A percentile compares a stretch with the other conserved stretches of the same genome.
Conservation (phyloP, 2,329 filamentous ascomycete species). For the Scedosporium boydii region DNA sequence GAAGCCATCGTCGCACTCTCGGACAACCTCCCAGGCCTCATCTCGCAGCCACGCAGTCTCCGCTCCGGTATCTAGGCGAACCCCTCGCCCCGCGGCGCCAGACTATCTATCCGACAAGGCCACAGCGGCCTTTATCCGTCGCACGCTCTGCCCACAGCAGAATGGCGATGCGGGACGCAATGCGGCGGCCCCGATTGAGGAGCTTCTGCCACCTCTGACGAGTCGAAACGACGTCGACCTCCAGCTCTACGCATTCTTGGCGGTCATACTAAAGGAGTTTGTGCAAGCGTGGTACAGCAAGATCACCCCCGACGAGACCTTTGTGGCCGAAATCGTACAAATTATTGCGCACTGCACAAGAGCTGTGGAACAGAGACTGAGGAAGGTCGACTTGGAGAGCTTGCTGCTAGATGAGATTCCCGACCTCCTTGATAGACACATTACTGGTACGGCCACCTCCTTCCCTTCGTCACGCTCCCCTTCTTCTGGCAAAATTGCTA, state of each 20-base stretch:
- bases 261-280: constrained; percentile 82
- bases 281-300: constrained; percentile 88
- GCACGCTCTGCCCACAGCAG: constrained; percentile 70
- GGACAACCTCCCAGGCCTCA: constrained; percentile 6
- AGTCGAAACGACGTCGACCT: constrained; percentile 91
- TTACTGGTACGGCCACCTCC: constrained; percentile 51
- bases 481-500: neutral
- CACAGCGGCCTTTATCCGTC: constrained; percentile 73
- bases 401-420: constrained; percentile 83
- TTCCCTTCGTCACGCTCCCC: neutral
- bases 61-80: constrained; percentile 19
- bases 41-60: constrained; percentile 11
- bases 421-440: constrained; percentile 68
- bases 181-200: constrained; percentile 57
- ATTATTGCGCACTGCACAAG: constrained; percentile 88
- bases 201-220: constrained; percentile 80
- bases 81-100: constrained; percentile 22
- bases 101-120: constrained; percentile 64
- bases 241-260: constrained; percentile 79
- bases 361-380: constrained; percentile 75
- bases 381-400: constrained; percentile 73
- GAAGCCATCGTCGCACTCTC: constrained; percentile 5
- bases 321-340: constrained; percentile 79
- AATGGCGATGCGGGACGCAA: constrained; percentile 37
- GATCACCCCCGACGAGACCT: constrained; percentile 82